Evolutionary conservation across 2,329 filamentous ascomycete genomes (phyloP).

Genomic region (Neonectria hederae): DNA sequence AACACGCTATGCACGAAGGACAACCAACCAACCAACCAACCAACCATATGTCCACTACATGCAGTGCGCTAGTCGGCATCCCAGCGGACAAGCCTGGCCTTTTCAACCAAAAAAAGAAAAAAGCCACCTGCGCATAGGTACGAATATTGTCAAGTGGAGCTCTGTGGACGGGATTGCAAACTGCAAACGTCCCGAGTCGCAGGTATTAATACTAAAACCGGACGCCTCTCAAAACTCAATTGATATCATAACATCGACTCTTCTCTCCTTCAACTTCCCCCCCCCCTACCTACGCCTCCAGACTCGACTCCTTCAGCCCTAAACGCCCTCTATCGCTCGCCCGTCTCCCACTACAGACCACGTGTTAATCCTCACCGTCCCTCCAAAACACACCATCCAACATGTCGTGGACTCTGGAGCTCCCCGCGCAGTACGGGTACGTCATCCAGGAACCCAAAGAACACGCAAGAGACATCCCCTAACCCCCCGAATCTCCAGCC

Average conservation of each 20-base stretch:
- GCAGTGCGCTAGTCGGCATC: background rate
- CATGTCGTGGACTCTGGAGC: conserved; percentile 55
- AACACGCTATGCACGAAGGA: too few relatives aligned
- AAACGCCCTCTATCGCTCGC: background rate
- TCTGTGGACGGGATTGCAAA: background rate
- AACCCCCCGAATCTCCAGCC: conserved; percentile 54
- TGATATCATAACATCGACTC: background rate
- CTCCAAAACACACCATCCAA: conserved; percentile 33
- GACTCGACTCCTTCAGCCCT: background rate
- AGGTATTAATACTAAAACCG: conserved; percentile 2
- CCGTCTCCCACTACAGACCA: conserved; percentile 2
- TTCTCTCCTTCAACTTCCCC: background rate
- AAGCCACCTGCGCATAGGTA: too few relatives aligned
- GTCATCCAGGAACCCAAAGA: conserved; percentile 26
- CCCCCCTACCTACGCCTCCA: background rate
- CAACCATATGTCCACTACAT: background rate
- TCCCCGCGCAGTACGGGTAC: conserved; percentile 63
- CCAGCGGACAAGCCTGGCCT: background rate
- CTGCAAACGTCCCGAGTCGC: background rate
- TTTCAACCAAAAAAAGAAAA: too few relatives aligned
- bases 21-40: too few relatives aligned
- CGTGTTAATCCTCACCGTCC: conserved; percentile 3
- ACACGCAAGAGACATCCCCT: background rate
- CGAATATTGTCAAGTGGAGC: background rate
- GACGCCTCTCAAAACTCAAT: background rate